phyloP scores from a whole-genome alignment of 2,329 filamentous ascomycete species.

The Annulohypoxylon truncatum region DNA sequence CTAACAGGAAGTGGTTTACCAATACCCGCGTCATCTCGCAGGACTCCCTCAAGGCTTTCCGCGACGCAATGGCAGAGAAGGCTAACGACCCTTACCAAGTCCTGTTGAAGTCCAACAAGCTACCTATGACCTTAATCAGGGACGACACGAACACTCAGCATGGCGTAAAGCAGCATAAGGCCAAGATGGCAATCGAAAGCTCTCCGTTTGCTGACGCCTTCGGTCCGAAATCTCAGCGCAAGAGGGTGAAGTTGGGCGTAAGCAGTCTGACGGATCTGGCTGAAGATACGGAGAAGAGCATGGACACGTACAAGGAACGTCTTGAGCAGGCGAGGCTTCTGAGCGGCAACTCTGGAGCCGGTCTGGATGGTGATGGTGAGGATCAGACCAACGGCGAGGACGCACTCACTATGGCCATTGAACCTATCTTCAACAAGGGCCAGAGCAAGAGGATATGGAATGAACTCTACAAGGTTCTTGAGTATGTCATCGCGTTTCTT shows the following conservation, averaged over 20 bases:
- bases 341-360: conserved; percentile 73
- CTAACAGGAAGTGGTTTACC: conserved; percentile 97
- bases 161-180: conserved; percentile 89
- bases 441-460: conserved; percentile 97
- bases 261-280: conserved; percentile 85
- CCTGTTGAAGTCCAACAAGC: conserved; percentile 95
- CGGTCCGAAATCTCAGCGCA: conserved; percentile 91
- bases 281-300: conserved; percentile 80
- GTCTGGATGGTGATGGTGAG: conserved; percentile 57
- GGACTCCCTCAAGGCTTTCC: conserved; percentile 86
- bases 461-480: conserved; percentile 70
- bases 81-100: conserved; percentile 92
- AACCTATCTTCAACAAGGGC: conserved; percentile 93
- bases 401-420: conserved; percentile 72
- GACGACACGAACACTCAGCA: conserved; percentile 78
- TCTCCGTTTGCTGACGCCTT: conserved; percentile 90
- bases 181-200: conserved; percentile 92
- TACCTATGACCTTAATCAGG: conserved; percentile 93
- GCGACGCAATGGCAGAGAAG: conserved; percentile 91
- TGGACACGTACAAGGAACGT: conserved; percentile 83
- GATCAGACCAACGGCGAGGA: conserved; percentile 55
- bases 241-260: conserved; percentile 89
- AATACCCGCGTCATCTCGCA: conserved; percentile 92
- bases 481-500: conserved; percentile 45
- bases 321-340: conserved; percentile 82